These are phyloP conservation scores for Ceratobasidium theobromae DNA, from an alignment of 1,284 basidiomycete genomes.

Conservation along the genomic window DNA sequence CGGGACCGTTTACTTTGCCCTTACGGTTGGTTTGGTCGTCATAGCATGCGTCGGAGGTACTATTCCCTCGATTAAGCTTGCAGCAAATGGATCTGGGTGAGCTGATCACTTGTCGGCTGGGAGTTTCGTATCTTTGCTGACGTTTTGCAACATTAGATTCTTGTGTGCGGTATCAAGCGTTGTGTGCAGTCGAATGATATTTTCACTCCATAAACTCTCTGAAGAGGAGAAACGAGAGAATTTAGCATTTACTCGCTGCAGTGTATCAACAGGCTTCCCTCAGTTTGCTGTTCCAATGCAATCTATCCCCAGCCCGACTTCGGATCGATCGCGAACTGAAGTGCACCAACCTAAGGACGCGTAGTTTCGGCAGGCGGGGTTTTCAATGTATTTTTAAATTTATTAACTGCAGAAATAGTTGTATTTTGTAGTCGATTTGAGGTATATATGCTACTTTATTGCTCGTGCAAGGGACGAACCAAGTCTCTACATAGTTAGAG, in stretches of 20 bases:
- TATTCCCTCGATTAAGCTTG: background rate
- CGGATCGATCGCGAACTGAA: no score
- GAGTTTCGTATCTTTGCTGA: background rate
- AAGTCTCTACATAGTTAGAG: background rate
- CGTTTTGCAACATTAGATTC: no score
- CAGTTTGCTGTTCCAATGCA: background rate
- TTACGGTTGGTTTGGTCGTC: background rate
- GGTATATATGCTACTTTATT: no score
- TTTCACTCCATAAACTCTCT: background rate
- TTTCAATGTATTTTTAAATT: no score
- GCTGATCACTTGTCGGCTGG: background rate
- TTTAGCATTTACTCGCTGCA: background rate
- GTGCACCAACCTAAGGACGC: no score
- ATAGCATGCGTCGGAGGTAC: background rate
- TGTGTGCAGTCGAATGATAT: conserved; percentile 5
- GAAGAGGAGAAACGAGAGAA: background rate
- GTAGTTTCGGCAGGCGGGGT: no score
- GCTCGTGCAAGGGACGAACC: background rate
- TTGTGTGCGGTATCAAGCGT: background rate
- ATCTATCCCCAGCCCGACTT: background rate
- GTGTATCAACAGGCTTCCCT: background rate
- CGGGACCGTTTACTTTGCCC: background rate
- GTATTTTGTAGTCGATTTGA: no score
- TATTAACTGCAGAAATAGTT: no score
- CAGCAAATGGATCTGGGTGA: conserved; percentile 9